phyloP scores from a whole-genome alignment of 2,329 filamentous ascomycete genomes.

The Fusarium tanahbumbuense region DNA sequence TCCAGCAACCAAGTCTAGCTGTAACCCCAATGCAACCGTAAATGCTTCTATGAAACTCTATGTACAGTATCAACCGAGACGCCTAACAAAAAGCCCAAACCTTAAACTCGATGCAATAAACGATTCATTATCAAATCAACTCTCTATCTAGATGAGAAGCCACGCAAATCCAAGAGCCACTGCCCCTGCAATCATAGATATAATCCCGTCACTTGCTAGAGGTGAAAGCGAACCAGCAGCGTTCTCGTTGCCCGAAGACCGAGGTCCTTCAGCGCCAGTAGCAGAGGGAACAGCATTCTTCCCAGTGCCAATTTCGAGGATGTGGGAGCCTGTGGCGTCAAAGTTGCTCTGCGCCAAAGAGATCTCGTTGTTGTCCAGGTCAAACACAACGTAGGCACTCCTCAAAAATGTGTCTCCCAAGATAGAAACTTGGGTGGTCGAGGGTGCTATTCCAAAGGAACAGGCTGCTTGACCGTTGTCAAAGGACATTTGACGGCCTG shows the following conservation, averaged over 20 bases:
- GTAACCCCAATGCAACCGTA: neutral
- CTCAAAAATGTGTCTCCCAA: conserved; percentile 81
- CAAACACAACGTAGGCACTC: conserved; percentile 81
- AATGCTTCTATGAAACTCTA: neutral
- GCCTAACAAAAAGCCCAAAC: neutral
- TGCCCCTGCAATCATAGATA: conserved; percentile 20
- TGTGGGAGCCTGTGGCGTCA: conserved; percentile 60
- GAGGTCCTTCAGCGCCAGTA: conserved; percentile 58
- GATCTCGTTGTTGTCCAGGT: conserved; percentile 77
- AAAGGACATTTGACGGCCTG: conserved; percentile 63
- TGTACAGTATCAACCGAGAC: neutral
- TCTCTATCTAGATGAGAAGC: conserved; percentile 23
- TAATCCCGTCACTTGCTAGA: neutral
- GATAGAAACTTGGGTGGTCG: conserved; percentile 66
- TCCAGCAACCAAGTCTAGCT: neutral
- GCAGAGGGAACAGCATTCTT: conserved; percentile 65
- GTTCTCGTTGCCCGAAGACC: conserved; percentile 17
- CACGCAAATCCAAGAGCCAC: conserved; percentile 34
- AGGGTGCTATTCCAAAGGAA: conserved; percentile 74
- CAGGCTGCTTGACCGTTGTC: conserved; percentile 67
- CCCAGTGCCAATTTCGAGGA: conserved; percentile 67
- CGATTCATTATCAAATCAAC: neutral
- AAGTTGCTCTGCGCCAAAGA: conserved; percentile 75
- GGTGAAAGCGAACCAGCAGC: conserved; percentile 24
- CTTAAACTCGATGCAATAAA: neutral